phyloP scores from a whole-genome alignment of 495 filamentous ascomycete species.

The Trichoderma orchidacearum region DNA sequence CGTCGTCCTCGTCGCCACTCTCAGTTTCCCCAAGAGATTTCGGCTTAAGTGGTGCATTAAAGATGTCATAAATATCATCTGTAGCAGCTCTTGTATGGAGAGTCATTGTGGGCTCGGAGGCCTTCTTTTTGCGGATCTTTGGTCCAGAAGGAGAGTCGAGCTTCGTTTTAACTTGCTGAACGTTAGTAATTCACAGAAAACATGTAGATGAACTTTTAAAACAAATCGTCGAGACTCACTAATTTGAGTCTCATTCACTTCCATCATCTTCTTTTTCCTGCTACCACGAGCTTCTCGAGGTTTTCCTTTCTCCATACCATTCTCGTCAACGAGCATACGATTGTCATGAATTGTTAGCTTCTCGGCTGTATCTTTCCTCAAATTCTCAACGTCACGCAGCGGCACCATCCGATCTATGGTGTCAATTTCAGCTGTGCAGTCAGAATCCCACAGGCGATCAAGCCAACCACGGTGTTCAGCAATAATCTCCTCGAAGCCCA shows the following conservation, averaged over 20 bases:
- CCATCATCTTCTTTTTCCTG: constrained; percentile 59
- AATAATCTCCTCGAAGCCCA: constrained; percentile 83
- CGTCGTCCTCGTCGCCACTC: constrained; percentile 53
- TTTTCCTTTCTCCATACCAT: constrained; percentile 25
- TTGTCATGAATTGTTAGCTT: constrained; percentile 31
- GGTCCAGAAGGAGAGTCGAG: constrained; percentile 70
- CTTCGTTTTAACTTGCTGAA: constrained; percentile 67
- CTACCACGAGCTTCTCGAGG: constrained; percentile 5
- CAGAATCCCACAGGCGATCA: constrained; percentile 51
- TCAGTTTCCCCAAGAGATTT: constrained; percentile 24
- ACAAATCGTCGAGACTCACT: too few relatives aligned
- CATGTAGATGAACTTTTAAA: not conserved
- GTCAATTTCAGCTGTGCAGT: constrained; percentile 14
- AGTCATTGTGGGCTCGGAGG: constrained; percentile 85
- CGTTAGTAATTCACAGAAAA: not conserved
- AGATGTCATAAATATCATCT: constrained; percentile 93
- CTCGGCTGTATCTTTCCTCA: not conserved
- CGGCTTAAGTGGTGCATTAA: constrained; percentile 73
- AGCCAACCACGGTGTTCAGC: constrained; percentile 72
- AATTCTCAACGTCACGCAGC: constrained; percentile 7
- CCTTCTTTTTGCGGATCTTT: constrained; percentile 56
- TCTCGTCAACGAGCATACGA: constrained; percentile 32
- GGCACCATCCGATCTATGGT: constrained; percentile 11
- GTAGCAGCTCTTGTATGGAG: constrained; percentile 89
- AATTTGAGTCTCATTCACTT: constrained; percentile 75